phyloP scores from a whole-genome alignment of 768 basidiomycete genomes.

The Russula emetica region DNA sequence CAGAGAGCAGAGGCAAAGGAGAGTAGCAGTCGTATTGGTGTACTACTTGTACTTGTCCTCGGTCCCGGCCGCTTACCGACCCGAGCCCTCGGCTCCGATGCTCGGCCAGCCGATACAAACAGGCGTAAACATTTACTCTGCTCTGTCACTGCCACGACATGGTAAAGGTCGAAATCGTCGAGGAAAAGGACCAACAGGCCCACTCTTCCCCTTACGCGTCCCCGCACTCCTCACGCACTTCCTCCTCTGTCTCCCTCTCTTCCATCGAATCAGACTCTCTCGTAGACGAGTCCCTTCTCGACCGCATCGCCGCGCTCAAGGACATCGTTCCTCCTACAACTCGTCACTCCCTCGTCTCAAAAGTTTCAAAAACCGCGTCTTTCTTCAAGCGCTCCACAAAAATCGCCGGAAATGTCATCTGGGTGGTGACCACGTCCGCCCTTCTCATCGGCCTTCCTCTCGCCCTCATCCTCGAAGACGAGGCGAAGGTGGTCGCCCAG shows the following conservation, averaged over 20 bases:
- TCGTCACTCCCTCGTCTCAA: slow-evolving; percentile 65
- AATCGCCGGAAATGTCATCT: slow-evolving; percentile 82
- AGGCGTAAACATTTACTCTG: background rate
- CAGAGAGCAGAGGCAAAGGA: background rate
- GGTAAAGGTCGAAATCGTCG: slow-evolving; percentile 92
- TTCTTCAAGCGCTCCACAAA: slow-evolving; percentile 66
- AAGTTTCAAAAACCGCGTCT: slow-evolving; percentile 54
- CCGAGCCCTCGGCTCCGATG: background rate
- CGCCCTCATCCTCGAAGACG: slow-evolving; percentile 91
- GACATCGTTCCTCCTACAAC: slow-evolving; percentile 95
- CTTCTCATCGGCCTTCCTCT: slow-evolving; percentile 91
- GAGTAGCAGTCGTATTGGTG: background rate
- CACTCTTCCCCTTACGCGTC: slow-evolving; percentile 67
- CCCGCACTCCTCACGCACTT: slow-evolving; percentile 67
- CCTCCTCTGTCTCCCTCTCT: slow-evolving; percentile 69
- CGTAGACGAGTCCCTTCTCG: slow-evolving; percentile 76
- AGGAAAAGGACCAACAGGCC: slow-evolving; percentile 64
- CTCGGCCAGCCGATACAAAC: background rate
- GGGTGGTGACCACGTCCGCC: slow-evolving; percentile 92
- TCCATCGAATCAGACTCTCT: slow-evolving; percentile 70
- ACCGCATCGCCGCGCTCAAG: slow-evolving; percentile 85
- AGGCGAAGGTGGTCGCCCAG: slow-evolving; percentile 89
- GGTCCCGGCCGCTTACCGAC: slow-evolving; percentile 10
- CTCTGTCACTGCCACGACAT: slow-evolving; percentile 45
- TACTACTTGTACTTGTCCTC: background rate